These are phyloP conservation scores for Globisporangium canariense DNA, from an alignment of 352 stramenopile genomes.

Conservation along the genomic window DNA sequence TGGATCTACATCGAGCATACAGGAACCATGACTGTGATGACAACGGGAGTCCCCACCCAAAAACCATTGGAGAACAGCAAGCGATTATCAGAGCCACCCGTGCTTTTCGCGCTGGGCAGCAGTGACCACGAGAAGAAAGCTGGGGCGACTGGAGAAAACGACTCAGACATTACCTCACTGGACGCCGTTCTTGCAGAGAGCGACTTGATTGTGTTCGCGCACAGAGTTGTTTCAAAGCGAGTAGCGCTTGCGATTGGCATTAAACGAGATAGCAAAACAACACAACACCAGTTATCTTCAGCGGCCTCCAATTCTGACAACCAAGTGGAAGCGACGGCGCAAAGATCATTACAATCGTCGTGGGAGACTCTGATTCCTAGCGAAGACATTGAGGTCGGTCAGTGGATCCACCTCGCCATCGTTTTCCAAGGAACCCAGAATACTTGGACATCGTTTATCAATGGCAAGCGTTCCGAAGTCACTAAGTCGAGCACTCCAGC, in stretches of 20 bases:
- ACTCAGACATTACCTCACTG: not conserved
- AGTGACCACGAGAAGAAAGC: not conserved
- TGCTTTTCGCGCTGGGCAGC: conserved; percentile 8
- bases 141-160: not conserved
- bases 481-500: not conserved
- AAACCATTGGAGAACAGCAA: not conserved
- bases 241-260: not conserved
- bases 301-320: not conserved
- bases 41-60: not conserved
- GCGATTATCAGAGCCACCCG: not conserved
- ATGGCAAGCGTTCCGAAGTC: not conserved
- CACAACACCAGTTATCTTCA: not conserved
- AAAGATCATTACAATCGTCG: not conserved
- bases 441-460: not conserved
- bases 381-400: not conserved
- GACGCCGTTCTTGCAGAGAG: not conserved
- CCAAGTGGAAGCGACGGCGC: not conserved
- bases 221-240: not conserved
- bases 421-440: not conserved
- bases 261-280: too few relatives aligned
- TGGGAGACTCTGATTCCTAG: conserved; percentile 3
- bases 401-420: conserved; percentile 11
- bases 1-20: conserved; percentile 19
- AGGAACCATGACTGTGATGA: not conserved
- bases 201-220: conserved; percentile 6